Evolutionary conservation across 2,329 filamentous ascomycete species (phyloP), one percentile per base, ranked within the genome.

Genomic region (Diatrype stigma): DNA sequence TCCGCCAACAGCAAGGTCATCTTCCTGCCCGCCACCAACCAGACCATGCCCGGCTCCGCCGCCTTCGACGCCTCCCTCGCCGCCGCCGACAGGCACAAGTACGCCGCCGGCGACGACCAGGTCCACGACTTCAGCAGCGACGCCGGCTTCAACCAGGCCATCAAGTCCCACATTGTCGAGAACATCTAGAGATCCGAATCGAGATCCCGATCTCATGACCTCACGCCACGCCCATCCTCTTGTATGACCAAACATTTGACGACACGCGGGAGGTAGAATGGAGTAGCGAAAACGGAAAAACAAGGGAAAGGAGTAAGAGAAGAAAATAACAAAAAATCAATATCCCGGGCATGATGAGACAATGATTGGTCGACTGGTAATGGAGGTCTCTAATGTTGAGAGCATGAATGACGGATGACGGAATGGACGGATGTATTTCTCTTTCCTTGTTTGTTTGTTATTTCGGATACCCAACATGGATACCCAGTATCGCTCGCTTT

Each of bases 1-100:
- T 83, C 84, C 0, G 90, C 91, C 45, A 95, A 91, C 72, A 82
- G 79, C 71, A 95, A 95, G 74, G 87, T 94, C 63, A 92, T 93
- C 62, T 93, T 94, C 79, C 67, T 94, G 60, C 88, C 87, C 2
- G 83, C 78, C 8, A 70, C 76, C 38, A 81, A 80, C 69, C 81
- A 88, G 72, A 84, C 80, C 16, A 80, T 86, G 64, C 75, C 69
- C 54, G 65, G 59, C 51, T 58, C 61, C 10, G 38, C 64, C 1
- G 67, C 71, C 38, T 68, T 80, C 60, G 70, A 73, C 50, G 71
- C 73, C 21, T 66, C 73, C 40, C 51, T 77, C 17, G 73, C 80
- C 26, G 55, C 67, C 37, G 59, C 67, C 12, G 51, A 56, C 53
- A 59, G 66, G 34, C 63, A 62, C 4, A 63, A 65, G 46, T 63